Percentiles rank a stretch among this genome's conserved stretches.
Conservation (phyloP, 1,284 basidiomycete species). For the Marasmius tenuissimus region DNA sequence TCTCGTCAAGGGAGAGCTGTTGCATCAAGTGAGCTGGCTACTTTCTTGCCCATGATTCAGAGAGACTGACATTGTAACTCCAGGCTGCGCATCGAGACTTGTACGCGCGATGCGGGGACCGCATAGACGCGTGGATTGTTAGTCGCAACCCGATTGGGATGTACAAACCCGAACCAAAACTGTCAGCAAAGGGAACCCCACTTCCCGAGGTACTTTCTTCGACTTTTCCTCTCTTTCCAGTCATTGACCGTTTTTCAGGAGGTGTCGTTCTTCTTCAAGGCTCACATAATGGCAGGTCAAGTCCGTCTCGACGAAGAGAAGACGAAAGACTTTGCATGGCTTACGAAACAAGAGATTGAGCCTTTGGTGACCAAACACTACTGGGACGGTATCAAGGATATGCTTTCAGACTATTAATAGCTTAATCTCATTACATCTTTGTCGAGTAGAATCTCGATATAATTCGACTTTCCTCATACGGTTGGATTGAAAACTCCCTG, state of each 20-base stretch:
- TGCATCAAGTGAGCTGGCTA: constrained; percentile 57
- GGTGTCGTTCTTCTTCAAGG: constrained; percentile 78
- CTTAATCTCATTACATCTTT: too few relatives aligned
- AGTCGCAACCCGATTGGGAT: constrained; percentile 71
- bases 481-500: too few relatives aligned
- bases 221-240: background rate
- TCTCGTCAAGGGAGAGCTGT: constrained; percentile 59
- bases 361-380: constrained; percentile 63
- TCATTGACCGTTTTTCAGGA: constrained; percentile 31
- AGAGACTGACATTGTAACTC: constrained; percentile 10
- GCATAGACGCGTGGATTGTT: constrained; percentile 85
- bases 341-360: constrained; percentile 86
- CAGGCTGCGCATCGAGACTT: constrained; percentile 74
- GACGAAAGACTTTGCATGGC: constrained; percentile 82
- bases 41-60: background rate
- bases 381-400: constrained; percentile 77
- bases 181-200: constrained; percentile 22
- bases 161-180: constrained; percentile 25
- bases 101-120: constrained; percentile 61
- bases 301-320: constrained; percentile 51
- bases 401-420: constrained; percentile 70
- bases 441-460: too few relatives aligned
- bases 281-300: constrained; percentile 81
- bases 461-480: too few relatives aligned
- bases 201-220: constrained; percentile 32